phyloP scores from a whole-genome alignment of 331 rosid genomes.

The Malus hybrid region DNA sequence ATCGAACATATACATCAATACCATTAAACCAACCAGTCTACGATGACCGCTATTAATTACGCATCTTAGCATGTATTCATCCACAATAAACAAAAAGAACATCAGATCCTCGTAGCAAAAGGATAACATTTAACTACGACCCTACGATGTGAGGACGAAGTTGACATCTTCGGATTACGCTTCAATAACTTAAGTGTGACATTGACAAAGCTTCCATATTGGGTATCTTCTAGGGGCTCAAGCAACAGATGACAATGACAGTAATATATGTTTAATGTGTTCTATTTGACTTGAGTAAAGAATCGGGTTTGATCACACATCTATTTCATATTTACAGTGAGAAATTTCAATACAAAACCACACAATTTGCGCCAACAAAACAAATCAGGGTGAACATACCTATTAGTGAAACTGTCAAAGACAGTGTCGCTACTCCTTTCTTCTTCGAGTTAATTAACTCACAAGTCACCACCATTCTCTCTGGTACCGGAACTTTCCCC shows the following conservation, averaged over 20 bases:
- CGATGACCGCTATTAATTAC: not conserved
- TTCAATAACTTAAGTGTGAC: not conserved
- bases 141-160: too few species aligned
- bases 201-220: conserved; percentile 7
- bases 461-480: not conserved
- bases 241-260: not conserved
- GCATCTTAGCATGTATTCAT: not conserved
- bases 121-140: not conserved
- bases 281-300: conserved; percentile 13
- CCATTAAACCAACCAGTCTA: not conserved
- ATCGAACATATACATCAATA: too few species aligned
- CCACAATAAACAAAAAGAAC: not conserved
- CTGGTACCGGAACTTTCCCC: conserved; percentile 24
- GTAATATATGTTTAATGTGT: not conserved
- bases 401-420: conserved; percentile 12
- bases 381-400: conserved; percentile 14
- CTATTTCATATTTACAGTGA: conserved; percentile 32
- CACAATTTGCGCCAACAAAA: conserved; percentile 23
- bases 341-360: conserved; percentile 3
- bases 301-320: conserved; percentile 22
- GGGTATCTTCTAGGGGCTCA: not conserved
- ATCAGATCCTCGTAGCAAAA: not conserved
- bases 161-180: too few species aligned
- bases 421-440: not conserved
- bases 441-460: not conserved